Evolutionary conservation across 2,329 filamentous ascomycete species (phyloP), one percentile per base, ranked within the genome.

Genomic region (Apiospora kogelbergensis): DNA sequence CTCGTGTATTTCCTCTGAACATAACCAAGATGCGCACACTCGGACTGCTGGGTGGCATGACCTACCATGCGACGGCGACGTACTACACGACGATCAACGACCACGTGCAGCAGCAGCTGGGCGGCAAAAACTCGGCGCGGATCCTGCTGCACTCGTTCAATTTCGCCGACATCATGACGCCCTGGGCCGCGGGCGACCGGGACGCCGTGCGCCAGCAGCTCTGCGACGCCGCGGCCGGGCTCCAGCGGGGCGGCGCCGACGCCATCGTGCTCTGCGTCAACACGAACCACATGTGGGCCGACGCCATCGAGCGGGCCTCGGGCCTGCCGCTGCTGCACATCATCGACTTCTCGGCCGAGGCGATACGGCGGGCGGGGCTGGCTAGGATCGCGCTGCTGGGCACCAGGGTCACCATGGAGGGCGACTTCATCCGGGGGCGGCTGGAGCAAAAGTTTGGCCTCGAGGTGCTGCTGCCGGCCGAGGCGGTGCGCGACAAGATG

Each of bases 381-480:
- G 2, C 17, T 30, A 60, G n/a, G 5, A 67, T 72, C 15, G 72
- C 71, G 40, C 72, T 72, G 11, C 53, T 74, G 13, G 73, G 72
- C 46, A 74, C 73, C 17, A 63, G 65, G 17, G 72, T 72, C 57
- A 74, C 73, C 11, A 74, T 74, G 73, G 72, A 74, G 66, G 70
- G 74, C 63, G 72, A 74, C 42, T 74, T 74, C 68, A 73, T 72
- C 60, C 74, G 70, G 41, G 41, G 64, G 30, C 71, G 71, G 33
- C 65, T 74, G 5, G 63, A 65, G 30, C 11, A 42, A 15, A 41
- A 24, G 33, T 65, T 65, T 15, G 63, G n/a, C 11, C 53, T 74
- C 48, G 57, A 68, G 30, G 73, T 74, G n/a, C 44, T 74, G 37
- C 44, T 74, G 42, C 73, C 73, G 30, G 70, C 70, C n/a, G 68